Conservation (phyloP, 345 rosid species). For the Iberis pinnata region DNA sequence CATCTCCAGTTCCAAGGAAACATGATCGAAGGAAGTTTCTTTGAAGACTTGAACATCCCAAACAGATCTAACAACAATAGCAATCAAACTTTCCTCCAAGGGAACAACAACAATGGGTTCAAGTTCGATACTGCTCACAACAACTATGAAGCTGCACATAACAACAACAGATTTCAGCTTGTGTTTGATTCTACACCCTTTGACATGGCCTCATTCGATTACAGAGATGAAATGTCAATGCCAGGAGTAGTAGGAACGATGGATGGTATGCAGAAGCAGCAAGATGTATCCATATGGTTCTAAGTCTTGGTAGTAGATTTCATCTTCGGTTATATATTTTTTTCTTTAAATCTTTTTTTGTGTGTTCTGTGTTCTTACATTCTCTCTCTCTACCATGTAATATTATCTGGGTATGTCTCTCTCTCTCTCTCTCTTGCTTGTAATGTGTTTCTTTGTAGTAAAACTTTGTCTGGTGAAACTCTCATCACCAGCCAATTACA, state of each 20-base stretch:
- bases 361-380: constrained; percentile 10
- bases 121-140: constrained; percentile 14
- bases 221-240: constrained; percentile 60
- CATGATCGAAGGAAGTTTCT: constrained; percentile 47
- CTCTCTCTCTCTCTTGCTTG: constrained; percentile 1
- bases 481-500: no score
- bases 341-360: background rate
- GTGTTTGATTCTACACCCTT: constrained; percentile 59
- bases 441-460: constrained; percentile 13
- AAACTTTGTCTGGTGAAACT: background rate
- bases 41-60: constrained; percentile 48
- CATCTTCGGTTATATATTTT: constrained; percentile 11
- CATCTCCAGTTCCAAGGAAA: constrained; percentile 42
- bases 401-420: constrained; percentile 19
- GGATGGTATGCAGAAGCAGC: constrained; percentile 61
- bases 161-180: constrained; percentile 37
- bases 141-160: constrained; percentile 38
- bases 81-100: constrained; percentile 46
- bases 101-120: constrained; percentile 25
- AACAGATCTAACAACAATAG: constrained; percentile 29
- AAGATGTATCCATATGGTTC: constrained; percentile 71
- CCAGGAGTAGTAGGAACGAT: constrained; percentile 32
- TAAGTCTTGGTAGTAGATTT: constrained; percentile 26
- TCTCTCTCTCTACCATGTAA: constrained; percentile 8
- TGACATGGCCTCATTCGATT: constrained; percentile 53